Base-by-base conservation (phyloP, 305 asterid species). In the Rubia occidens region DNA sequence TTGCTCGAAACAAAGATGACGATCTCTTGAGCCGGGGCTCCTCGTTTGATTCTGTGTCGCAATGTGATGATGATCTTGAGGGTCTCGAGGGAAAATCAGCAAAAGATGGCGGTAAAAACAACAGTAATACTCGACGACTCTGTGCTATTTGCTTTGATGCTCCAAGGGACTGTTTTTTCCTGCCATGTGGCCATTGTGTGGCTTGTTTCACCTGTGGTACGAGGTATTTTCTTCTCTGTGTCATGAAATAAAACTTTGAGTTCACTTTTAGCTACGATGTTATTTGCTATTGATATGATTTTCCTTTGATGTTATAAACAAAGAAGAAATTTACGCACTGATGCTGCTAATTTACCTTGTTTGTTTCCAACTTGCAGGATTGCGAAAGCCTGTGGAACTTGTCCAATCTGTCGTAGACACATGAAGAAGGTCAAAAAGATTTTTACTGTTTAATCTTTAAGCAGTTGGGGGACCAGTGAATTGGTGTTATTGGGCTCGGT, bases 101-200 rank as follows among this genome's bases (percentile, higher is more conserved):
- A 32, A 79, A 76, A 69, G 94, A 83, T 11, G 78, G 79, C 26
- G 89, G 84, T 64, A 74, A 72, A 42, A 74, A 71, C 61, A 2
- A 15, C 10, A 51, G 58, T 17, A 17, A 3, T 51, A 61, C 62
- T 60, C 80, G 76, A 60, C 81, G 74, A 42, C 82, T 79, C 66
- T 91, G 98, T 77, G 86, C 95, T 64, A 86, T 91, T 75, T 91
- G 98, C 85, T 91, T 86, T 75, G 91, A 89, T 82, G 91, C 87
- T 67, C 96, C 90, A 11, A 85, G 86, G 82, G 86, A 87, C 75
- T 82, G 83, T 75, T 91, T 91, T 85, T 91, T 89, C 78, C 77
- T 89, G 65, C 98, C 98, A 10, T 91, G 98, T 21, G 98, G 98
- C 47, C 96, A 91, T 77, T 85, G 88, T 66, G 89, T 78, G 69